Percentiles rank a stretch among this genome's conserved stretches.
Conservation (phyloP, 2,329 filamentous ascomycete species). For the Colletotrichum costaricense region DNA sequence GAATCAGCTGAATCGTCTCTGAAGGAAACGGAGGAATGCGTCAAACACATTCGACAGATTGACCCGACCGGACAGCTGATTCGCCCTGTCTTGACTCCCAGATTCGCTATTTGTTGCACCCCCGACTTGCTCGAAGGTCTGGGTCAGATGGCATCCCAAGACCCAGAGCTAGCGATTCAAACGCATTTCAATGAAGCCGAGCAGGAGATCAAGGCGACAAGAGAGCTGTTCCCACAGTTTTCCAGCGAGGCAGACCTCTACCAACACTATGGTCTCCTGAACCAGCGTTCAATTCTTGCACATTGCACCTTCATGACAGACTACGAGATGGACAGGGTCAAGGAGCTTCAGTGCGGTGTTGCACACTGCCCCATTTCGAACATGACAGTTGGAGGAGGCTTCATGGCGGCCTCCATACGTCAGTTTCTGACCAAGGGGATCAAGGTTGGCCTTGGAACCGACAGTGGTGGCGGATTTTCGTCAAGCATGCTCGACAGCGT, state of each 20-base stretch:
- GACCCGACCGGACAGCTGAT: conserved; percentile 58
- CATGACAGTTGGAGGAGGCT: conserved; percentile 71
- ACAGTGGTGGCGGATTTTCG: conserved; percentile 72
- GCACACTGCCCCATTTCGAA: conserved; percentile 75
- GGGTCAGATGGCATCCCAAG: conserved; percentile 60
- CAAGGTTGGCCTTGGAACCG: conserved; percentile 75
- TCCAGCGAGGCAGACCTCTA: conserved; percentile 71
- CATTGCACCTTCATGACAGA: conserved; percentile 73
- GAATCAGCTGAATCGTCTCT: conserved; percentile 58
- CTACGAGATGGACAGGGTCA: conserved; percentile 62
- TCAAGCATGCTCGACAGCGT: conserved; percentile 69
- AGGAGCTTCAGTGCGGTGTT: conserved; percentile 64
- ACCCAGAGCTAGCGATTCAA: conserved; percentile 67
- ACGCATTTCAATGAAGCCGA: conserved; percentile 76
- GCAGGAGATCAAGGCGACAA: conserved; percentile 68
- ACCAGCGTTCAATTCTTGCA: conserved; percentile 68
- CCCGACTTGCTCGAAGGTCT: conserved; percentile 64
- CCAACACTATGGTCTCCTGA: conserved; percentile 64
- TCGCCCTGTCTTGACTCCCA: conserved; percentile 64
- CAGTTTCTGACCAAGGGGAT: conserved; percentile 67
- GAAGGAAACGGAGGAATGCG: conserved; percentile 59
- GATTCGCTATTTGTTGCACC: conserved; percentile 72
- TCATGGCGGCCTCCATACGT: conserved; percentile 70
- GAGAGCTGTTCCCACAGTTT: conserved; percentile 66
- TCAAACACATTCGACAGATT: conserved; percentile 57